Conservation (phyloP, 192 early-diverging fungal genomes). For the Chytriomyces sp. region DNA sequence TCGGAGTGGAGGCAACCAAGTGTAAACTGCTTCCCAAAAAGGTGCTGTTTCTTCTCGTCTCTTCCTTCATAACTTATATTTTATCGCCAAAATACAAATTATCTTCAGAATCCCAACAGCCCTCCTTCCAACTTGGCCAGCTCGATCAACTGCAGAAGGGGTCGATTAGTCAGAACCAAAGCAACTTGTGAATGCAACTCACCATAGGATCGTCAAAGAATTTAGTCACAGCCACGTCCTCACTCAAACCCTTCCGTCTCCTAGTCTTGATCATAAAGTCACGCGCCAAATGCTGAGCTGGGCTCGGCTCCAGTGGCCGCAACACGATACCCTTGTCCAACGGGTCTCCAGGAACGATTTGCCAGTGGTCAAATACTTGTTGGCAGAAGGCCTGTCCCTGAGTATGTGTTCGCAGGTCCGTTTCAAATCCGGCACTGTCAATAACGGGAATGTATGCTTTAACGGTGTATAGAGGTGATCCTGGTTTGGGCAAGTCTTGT, state of each 20-base stretch:
- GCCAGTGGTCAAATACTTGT: slow-evolving; percentile 98
- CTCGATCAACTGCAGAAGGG: slow-evolving; percentile 29
- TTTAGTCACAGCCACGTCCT: slow-evolving; percentile 63
- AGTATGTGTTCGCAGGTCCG: slow-evolving; percentile 93
- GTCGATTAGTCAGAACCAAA: neutral
- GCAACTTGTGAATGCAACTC: neutral
- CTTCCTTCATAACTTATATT: too few species aligned
- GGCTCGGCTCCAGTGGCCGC: slow-evolving; percentile 86
- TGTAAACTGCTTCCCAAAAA: too few species aligned
- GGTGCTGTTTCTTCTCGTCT: too few species aligned
- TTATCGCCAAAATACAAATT: neutral
- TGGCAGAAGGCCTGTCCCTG: slow-evolving; percentile 98
- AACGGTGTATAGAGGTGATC: slow-evolving; percentile 91
- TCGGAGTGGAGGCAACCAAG: too few species aligned
- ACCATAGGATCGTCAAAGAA: slow-evolving; percentile 63
- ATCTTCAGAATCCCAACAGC: slow-evolving; percentile 26
- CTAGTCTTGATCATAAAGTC: slow-evolving; percentile 99
- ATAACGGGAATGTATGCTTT: slow-evolving; percentile 95
- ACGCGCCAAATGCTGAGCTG: slow-evolving; percentile 82
- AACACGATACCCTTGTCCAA: slow-evolving; percentile 86
- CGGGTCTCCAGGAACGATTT: slow-evolving; percentile 96
- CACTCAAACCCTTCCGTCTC: slow-evolving; percentile 78
- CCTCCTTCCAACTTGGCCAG: slow-evolving; percentile 47
- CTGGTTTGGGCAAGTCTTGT: slow-evolving; percentile 90
- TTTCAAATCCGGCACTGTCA: slow-evolving; percentile 95